These are phyloP conservation scores for Grigorovia yakushimaensis DNA, from an alignment of 805 yeast species.

Conservation along the genomic window DNA sequence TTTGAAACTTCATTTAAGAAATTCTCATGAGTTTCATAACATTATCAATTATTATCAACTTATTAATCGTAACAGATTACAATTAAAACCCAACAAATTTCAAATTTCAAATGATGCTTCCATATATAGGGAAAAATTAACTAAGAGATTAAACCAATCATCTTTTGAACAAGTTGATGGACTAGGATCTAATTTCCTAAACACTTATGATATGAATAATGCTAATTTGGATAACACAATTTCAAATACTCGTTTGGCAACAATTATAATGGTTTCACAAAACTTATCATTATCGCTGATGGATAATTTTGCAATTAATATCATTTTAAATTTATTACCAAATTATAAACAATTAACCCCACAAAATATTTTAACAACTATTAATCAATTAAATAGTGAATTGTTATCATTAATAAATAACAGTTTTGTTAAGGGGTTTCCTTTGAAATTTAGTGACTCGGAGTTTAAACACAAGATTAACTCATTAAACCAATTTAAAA, in stretches of 20 bases:
- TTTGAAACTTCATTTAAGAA: conserved; percentile 6
- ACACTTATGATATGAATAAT: neutral
- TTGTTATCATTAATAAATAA: neutral
- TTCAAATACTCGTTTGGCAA: neutral
- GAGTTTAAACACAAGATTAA: neutral
- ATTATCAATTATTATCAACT: neutral
- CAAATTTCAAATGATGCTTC: neutral
- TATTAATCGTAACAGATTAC: neutral
- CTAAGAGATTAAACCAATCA: neutral
- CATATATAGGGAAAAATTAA: neutral
- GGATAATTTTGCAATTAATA: neutral
- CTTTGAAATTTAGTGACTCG: neutral
- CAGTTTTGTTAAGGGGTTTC: neutral
- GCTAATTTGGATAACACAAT: neutral
- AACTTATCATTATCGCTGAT: conserved; percentile 7
- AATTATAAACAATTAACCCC: neutral
- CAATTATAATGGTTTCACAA: conserved; percentile 9
- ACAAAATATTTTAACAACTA: too few relatives aligned
- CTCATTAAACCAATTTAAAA: neutral
- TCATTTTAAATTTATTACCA: neutral
- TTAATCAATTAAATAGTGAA: neutral
- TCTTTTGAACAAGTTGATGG: neutral
- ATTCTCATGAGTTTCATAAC: conserved; percentile 2
- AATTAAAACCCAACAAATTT: neutral
- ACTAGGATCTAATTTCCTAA: neutral